Conservation (phyloP, 2,329 filamentous ascomycete species). For the Thermothelomyces thermophilus region DNA sequence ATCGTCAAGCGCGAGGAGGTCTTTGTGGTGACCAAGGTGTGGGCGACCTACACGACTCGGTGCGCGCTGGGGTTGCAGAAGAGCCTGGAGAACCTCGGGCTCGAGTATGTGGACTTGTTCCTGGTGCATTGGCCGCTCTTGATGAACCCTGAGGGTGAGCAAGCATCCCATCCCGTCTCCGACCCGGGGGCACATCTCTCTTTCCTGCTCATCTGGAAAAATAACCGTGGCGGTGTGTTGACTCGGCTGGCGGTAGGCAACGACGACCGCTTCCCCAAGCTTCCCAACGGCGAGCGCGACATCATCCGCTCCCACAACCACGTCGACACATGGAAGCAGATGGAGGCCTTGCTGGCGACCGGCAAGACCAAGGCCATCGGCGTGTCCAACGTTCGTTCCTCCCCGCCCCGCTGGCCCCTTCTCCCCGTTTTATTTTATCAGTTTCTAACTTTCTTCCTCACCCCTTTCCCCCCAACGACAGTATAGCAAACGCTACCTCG, state of each 20-base stretch:
- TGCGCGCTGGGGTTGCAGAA: slow-evolving; percentile 64
- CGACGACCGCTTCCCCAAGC: slow-evolving; percentile 68
- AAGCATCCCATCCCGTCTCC: background rate
- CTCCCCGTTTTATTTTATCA: too few relatives aligned
- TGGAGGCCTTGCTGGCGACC: slow-evolving; percentile 58
- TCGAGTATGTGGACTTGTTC: slow-evolving; percentile 77
- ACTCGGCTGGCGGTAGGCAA: slow-evolving; percentile 40
- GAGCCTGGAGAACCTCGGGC: slow-evolving; percentile 64
- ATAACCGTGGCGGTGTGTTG: too few relatives aligned
- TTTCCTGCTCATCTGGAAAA: too few relatives aligned
- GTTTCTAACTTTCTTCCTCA: too few relatives aligned
- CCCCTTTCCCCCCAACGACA: slow-evolving; percentile 19
- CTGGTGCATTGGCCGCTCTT: slow-evolving; percentile 79
- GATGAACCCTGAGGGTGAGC: slow-evolving; percentile 65
- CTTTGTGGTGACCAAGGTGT: slow-evolving; percentile 81
- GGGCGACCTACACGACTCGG: slow-evolving; percentile 70
- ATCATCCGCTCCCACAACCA: slow-evolving; percentile 64
- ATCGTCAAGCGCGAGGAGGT: slow-evolving; percentile 69
- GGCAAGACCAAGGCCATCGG: slow-evolving; percentile 52
- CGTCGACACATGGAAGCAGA: slow-evolving; percentile 68
- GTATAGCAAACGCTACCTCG: slow-evolving; percentile 51
- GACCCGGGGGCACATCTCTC: background rate
- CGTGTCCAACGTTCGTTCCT: slow-evolving; percentile 44
- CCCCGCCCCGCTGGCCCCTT: background rate
- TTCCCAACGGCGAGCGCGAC: slow-evolving; percentile 66